Base-by-base conservation (phyloP, 352 stramenopile species). In the Globisporangium abappressorium region DNA sequence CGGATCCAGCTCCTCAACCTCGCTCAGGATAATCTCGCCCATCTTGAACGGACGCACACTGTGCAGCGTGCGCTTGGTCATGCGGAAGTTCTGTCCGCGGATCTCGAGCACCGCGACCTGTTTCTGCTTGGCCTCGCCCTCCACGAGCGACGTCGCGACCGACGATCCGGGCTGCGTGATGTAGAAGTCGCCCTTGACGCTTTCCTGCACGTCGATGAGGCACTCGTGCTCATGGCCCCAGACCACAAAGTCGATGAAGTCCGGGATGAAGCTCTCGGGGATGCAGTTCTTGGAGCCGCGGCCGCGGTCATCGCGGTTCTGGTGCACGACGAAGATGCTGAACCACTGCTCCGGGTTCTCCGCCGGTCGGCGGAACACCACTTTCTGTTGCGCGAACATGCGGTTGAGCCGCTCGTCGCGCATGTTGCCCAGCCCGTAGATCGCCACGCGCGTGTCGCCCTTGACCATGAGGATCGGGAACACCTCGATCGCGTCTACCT, bases 221-320 rank as follows among this genome's bases (percentile, higher is more conserved):
- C 96, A 99, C 82, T 99, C 97, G 77, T 99, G 98, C 80, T 99
- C 98, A 74, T 99, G 97, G 22, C 97, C 97, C 95, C 96, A 99
- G 56, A 96, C 74, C 6, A 98, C 96, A 55, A 99, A 88, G 72
- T 99, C 96, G 72, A 99, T 99, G 81, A 99, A 99, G 58, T 98
- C 87, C 0, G 98, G 98, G 47, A 99, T 99, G 82, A 99, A 97
- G 63, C 85, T 94, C 79, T 99, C 97, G 28, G 97, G 95, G 14
- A 99, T 83, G 70, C 96, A 99, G 70, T 99, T 99, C 79, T 99
- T 99, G 26, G 71, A 76, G 33, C 96, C 97, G 22, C 86, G 77
- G 41, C 92, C 82, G 65, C 94, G 91, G 46, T 98, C 82, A 75
- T 99, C 95, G 63, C 97, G 89, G 80, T 99, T 99, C 84, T 99